Evolutionary conservation across 331 rosid species (phyloP).

Genomic region (Prunus yedoensis): DNA sequence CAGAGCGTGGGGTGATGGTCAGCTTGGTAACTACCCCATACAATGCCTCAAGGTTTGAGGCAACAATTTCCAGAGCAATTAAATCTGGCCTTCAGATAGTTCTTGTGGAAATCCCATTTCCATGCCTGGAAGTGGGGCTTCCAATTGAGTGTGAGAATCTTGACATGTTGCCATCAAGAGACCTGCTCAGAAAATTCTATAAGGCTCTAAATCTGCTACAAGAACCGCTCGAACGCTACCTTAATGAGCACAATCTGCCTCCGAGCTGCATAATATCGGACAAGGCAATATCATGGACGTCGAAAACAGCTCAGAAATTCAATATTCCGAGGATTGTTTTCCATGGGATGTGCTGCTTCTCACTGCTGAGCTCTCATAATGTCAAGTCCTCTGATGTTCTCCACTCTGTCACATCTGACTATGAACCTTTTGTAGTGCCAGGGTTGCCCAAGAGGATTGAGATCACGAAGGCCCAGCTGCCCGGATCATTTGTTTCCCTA

Average conservation of each 20-base stretch:
- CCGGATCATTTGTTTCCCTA: slow-evolving; percentile 49
- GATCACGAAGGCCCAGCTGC: slow-evolving; percentile 59
- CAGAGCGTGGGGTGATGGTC: slow-evolving; percentile 44
- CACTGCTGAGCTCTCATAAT: slow-evolving; percentile 47
- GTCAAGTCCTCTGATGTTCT: slow-evolving; percentile 40
- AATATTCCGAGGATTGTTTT: slow-evolving; percentile 66
- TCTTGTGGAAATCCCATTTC: slow-evolving; percentile 45
- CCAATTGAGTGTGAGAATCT: slow-evolving; percentile 67
- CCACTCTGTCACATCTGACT: slow-evolving; percentile 36
- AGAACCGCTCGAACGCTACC: slow-evolving; percentile 45
- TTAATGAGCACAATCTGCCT: slow-evolving; percentile 26
- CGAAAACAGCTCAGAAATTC: slow-evolving; percentile 36
- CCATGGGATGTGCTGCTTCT: slow-evolving; percentile 75
- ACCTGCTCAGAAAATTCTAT: slow-evolving; percentile 41
- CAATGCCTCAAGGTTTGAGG: slow-evolving; percentile 54
- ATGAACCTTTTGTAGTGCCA: slow-evolving; percentile 47
- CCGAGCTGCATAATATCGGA: slow-evolving; percentile 72
- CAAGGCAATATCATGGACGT: slow-evolving; percentile 59
- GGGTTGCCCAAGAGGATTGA: slow-evolving; percentile 46
- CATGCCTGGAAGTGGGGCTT: slow-evolving; percentile 52
- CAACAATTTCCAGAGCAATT: slow-evolving; percentile 37
- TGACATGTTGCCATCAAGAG: slow-evolving; percentile 53
- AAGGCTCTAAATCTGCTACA: slow-evolving; percentile 51
- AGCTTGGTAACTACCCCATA: slow-evolving; percentile 57
- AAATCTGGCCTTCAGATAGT: slow-evolving; percentile 34